Evolutionary conservation across 2,329 filamentous ascomycete genomes (phyloP), one percentile per base, ranked within the genome.

Genomic region (Alternaria brassicae): DNA sequence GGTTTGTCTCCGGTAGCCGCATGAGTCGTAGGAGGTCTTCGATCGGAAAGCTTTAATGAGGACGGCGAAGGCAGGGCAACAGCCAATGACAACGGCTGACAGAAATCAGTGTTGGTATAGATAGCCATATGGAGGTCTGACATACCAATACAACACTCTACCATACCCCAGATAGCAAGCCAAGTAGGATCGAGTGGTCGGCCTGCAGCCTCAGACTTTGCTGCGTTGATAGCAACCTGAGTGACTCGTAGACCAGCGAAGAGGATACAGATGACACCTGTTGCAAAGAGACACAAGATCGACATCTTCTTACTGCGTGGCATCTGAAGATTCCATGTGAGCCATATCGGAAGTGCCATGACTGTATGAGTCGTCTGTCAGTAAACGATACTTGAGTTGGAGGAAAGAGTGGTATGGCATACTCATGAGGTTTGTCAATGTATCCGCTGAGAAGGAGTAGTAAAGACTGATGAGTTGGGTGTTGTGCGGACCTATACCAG

Each of bases 321-420:
- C 64, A 77, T 75, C 21, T 71, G 71, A 4, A 78, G 65, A 23
- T 73, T 69, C 68, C 70, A 76, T 32, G 77, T 74, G 3, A 77
- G 66, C 13, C 69, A 69, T 25, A 75, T 61, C 9, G 76, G 73
- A 13, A 78, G 66, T 4, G 70, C 60, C 74, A 77, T 78, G 49
- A 77, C 73, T 52, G 7, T 27, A 36, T 2, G 2, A 15, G 19
- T 15, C 4, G 17, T 15, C 8, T 17, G 25, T 42, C 27, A 49
- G 19, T 9, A 49, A 17, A 32, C 30, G 15, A 30, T n/a, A 19
- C 8, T 2, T 19, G 40, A 4, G 5, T 3, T 51, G n/a, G 2
- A 3, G 19, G 36, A 3, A 51, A 37, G 1, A 6, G 34, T 17
- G 34, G 17, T 1, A 7, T 5, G 41, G 19, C 48, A 25, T 58